Evolutionary conservation across 768 basidiomycete species (phyloP), one percentile per base, ranked within the genome.

Genomic region (Leccinum boreale): DNA sequence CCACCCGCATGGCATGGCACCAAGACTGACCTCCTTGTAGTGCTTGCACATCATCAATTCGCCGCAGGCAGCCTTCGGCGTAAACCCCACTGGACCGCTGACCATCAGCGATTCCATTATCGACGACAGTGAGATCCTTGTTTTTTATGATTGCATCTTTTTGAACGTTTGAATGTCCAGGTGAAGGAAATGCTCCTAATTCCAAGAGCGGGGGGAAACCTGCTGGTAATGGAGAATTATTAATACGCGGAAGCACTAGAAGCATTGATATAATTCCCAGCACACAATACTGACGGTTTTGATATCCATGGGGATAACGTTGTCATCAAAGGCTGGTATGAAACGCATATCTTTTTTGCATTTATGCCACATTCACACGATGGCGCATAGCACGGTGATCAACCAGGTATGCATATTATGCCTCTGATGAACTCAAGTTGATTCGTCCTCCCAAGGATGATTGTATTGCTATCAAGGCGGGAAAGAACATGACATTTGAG

Each of bases 391-490:
- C 14, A 15, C 5, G 3, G 71, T 71, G 14, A 31, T 53, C 39
- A 73, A 72, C 26, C 69, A 71, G 63, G 70, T 69, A 55, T 3
- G 28, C 3, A n/a, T 31, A 19, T 19, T 26, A 15, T 17, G 10
- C 2, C 15, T 53, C 3, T 24, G 11, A 49, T 24, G n/a, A 33
- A 9, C 9, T 24, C 48, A 4, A 19, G 48, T 33, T 47, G 9
- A 44, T 36, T 50, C 15, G 12, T n/a, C n/a, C 23, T 54, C 36
- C n/a, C n/a, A 31, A 71, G 78, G 85, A 89, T 57, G 86, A 89
- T 62, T 88, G 85, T 65, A 71, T 89, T 24, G 84, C 87, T 19
- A 75, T 81, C 62, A 78, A 77, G 62, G 56, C 53, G 21, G 78
- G 78, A 15, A 58, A 71, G 6, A 80, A 79, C 59, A 80, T 83